Percentiles rank a stretch among this genome's conserved stretches.
phyloP scores from a whole-genome alignment of 768 basidiomycete genomes.

The Phanerochaete sordida region DNA sequence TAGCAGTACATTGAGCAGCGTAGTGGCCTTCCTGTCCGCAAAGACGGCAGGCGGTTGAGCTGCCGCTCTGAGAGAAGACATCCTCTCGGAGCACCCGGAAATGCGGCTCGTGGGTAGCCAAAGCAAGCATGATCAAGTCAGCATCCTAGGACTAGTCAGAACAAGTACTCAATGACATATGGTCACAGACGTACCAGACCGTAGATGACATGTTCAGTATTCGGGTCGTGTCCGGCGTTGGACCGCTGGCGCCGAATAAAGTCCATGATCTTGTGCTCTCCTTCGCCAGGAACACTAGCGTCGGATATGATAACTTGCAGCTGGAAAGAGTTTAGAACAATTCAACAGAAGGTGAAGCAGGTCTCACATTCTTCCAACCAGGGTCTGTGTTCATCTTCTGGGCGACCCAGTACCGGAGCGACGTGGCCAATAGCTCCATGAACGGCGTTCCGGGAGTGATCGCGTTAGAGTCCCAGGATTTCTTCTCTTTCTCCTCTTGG shows the following conservation, averaged over 20 bases:
- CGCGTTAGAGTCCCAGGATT: constrained; percentile 96
- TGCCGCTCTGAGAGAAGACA: constrained; percentile 87
- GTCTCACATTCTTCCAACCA: constrained; percentile 84
- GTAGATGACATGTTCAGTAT: constrained; percentile 96
- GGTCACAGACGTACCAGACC: constrained; percentile 64
- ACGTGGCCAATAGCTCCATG: constrained; percentile 88
- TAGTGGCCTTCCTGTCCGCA: constrained; percentile 96
- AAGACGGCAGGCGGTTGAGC: constrained; percentile 74
- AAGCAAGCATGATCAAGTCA: constrained; percentile 96
- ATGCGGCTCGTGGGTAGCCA: constrained; percentile 98
- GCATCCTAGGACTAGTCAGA: constrained; percentile 68
- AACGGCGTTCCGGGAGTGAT: constrained; percentile 99
- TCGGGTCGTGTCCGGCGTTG: constrained; percentile 89
- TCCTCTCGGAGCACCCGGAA: constrained; percentile 98
- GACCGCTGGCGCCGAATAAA: constrained; percentile 88
- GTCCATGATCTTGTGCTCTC: constrained; percentile 99
- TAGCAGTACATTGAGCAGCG: constrained; percentile 90
- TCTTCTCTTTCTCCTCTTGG: constrained; percentile 81
- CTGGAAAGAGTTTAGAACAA: constrained; percentile 34
- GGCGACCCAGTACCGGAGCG: constrained; percentile 94
- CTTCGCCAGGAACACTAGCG: constrained; percentile 95
- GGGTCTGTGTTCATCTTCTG: constrained; percentile 93
- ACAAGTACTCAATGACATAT: neutral
- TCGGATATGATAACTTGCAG: constrained; percentile 97
- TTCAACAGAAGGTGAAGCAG: neutral